Conservation (phyloP, 257 asterid genomes). For the Capsicum rhomboideum region DNA sequence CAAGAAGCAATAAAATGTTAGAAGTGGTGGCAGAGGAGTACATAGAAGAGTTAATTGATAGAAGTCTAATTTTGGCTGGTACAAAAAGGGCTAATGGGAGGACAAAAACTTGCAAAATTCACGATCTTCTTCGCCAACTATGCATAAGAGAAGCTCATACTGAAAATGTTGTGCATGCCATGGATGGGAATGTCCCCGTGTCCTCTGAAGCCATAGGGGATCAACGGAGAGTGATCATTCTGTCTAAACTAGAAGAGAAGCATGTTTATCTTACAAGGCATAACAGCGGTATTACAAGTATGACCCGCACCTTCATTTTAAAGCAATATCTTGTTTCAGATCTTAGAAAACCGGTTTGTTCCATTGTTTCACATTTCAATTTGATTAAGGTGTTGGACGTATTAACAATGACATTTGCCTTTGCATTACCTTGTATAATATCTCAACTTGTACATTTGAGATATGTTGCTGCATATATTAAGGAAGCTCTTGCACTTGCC, state of each 20-base stretch:
- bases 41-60: background rate
- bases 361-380: background rate
- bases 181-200: background rate
- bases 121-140: background rate
- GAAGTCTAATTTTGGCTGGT: background rate
- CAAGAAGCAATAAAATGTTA: background rate
- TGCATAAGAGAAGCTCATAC: background rate
- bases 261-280: background rate
- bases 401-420: no score
- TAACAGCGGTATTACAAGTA: background rate
- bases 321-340: no score
- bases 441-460: background rate
- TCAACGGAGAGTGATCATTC: background rate
- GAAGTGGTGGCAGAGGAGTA: background rate
- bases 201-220: background rate
- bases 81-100: background rate
- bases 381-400: background rate
- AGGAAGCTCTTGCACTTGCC: background rate
- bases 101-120: background rate
- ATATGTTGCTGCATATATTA: background rate
- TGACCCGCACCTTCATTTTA: background rate
- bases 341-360: no score
- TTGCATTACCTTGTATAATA: background rate
- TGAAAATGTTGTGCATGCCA: background rate
- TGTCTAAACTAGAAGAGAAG: background rate